Percentiles rank a stretch among this genome's conserved stretches.
phyloP scores from a whole-genome alignment of 2,329 filamentous ascomycete genomes.

The Teratosphaeria zuluensis region DNA sequence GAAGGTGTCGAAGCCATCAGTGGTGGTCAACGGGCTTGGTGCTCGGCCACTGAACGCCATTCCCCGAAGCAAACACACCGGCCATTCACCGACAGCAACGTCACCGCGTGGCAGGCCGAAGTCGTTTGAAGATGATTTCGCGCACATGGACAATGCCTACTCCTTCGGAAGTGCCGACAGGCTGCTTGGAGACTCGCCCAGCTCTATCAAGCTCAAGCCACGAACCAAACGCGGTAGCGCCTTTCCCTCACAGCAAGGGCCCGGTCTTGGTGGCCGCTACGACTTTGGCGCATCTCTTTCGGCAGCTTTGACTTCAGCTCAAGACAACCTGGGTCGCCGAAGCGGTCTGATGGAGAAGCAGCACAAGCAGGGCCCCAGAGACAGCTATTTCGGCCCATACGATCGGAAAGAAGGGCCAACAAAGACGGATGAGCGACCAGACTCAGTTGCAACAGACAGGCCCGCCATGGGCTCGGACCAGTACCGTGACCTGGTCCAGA shows the following conservation, averaged over 20 bases:
- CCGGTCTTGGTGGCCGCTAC: constrained; percentile 72
- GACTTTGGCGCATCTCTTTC: constrained; percentile 89
- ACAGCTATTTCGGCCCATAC: constrained; percentile 29
- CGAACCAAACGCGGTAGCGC: constrained; percentile 50
- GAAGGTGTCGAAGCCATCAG: constrained; percentile 19
- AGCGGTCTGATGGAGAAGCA: constrained; percentile 35
- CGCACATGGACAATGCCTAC: constrained; percentile 40
- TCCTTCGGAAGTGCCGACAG: constrained; percentile 33
- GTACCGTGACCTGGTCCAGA: constrained; percentile 94
- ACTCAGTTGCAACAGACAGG: constrained; percentile 49
- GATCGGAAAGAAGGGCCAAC: constrained; percentile 21
- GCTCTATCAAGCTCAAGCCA: constrained; percentile 59
- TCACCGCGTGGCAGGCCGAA: constrained; percentile 39
- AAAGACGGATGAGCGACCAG: constrained; percentile 34
- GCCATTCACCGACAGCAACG: constrained; percentile 29
- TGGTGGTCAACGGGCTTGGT: constrained; percentile 16
- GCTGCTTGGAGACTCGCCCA: constrained; percentile 49
- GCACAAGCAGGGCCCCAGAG: constrained; percentile 28
- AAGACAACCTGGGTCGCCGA: constrained; percentile 51
- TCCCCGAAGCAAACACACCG: constrained; percentile 39
- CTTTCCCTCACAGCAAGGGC: constrained; percentile 51
- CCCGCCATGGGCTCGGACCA: constrained; percentile 73
- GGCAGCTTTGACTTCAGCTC: constrained; percentile 68
- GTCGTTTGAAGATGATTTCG: constrained; percentile 61
- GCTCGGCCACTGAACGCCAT: constrained; percentile 43